Conservation (phyloP, 2,329 filamentous ascomycete species). For the Trichoderma koningiopsis region DNA sequence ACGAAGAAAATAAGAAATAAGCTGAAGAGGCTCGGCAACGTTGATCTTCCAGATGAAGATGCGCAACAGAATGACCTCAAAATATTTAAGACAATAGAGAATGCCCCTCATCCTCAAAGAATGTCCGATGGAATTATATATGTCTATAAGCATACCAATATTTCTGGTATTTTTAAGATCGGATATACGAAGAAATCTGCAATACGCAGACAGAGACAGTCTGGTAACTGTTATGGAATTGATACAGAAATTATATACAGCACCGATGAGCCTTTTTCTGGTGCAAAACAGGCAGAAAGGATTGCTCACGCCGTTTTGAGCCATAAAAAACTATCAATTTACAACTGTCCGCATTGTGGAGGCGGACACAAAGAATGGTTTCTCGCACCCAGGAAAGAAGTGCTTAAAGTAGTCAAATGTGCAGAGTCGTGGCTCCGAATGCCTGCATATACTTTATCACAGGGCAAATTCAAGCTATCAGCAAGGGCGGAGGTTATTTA, state of each 20-base stretch:
- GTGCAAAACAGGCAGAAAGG: not conserved
- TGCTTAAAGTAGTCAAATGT: not conserved
- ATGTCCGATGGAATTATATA: not conserved
- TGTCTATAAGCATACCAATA: not conserved
- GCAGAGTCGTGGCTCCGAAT: not conserved
- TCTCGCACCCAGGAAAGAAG: not conserved
- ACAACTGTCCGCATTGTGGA: not conserved
- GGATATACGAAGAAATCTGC: not conserved
- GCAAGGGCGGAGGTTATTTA: not conserved
- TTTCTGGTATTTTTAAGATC: not conserved
- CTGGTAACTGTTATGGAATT: not conserved
- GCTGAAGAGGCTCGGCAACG: not conserved
- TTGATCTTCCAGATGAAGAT: not conserved
- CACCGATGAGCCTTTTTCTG: not conserved
- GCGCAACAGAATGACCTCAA: not conserved
- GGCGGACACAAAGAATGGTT: not conserved
- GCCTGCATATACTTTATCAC: not conserved
- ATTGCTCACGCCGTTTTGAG: not conserved
- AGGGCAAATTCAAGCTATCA: not conserved
- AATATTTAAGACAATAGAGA: not conserved
- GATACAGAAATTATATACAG: not conserved
- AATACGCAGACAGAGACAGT: not conserved
- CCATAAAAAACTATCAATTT: not conserved
- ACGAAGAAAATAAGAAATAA: not conserved
- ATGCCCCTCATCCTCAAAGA: not conserved